Base-by-base conservation (phyloP, 371 early-diverging fungal species). In the Mortierella sp. region DNA sequence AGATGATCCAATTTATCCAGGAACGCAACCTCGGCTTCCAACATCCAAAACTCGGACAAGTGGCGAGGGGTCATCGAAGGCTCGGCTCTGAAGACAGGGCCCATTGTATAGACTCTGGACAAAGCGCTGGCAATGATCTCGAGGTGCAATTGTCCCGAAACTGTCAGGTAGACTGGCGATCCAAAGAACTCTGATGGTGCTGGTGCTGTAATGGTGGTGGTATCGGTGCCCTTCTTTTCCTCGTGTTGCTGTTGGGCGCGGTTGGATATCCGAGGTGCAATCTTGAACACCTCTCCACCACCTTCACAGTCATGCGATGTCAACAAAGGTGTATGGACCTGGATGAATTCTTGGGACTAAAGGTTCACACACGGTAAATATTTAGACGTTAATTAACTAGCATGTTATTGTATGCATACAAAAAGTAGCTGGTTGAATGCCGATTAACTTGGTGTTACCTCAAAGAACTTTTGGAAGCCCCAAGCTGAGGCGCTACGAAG, bases 21-120 rank as follows among this genome's bases (percentile, higher is more conserved):
- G 84, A 97, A 98, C 0, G 96, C 91, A 58, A 95, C 89, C 80
- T 98, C 98, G 0, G 97, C 97, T 84, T 98, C 99, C 47, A 97
- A 83, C 99, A 98, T 98, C 96, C 96, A 97, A 78, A 98, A 98
- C 83, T 98, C 99, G 1, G 98, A 95, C 28, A 98, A 81, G 80
- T 98, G 99, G 9, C 97, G 93, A 1, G 95, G 94, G 0, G 97
- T 94, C 79, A 93, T 84, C 4, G 96, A 95, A 42, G 93, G 92
- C 80, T 98, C 99, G 3, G 99, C 99, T 34, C 99, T 90, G 81
- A 98, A 98, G 0, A 94, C 91, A 11, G 97, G 98, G 1, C 95
- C 93, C 85, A 98, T 90, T 0, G 97, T 96, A 87, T 96, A 98
- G 0, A 97, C 98, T 7, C 97, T 90, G 1, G 95, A 92, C 73